Evolutionary conservation across 495 filamentous ascomycete species (phyloP).

Genomic region (Hypoxylon cercidicola): DNA sequence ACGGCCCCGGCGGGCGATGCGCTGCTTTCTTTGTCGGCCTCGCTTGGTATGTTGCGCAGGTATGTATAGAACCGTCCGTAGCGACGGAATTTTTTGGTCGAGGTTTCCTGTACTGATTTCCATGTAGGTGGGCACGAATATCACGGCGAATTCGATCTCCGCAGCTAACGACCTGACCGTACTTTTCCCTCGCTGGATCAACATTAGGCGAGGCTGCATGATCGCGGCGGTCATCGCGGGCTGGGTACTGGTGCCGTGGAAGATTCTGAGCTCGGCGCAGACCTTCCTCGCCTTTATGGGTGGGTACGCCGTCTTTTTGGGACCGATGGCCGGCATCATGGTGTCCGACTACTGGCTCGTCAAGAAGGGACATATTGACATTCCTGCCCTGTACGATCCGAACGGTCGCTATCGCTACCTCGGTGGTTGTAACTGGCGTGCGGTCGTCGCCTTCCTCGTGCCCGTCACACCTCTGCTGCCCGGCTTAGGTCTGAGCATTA

Average conservation of each 20-base stretch:
- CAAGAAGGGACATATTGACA: slow-evolving; percentile 68
- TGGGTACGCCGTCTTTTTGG: slow-evolving; percentile 73
- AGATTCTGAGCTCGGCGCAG: slow-evolving; percentile 66
- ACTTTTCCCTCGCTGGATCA: slow-evolving; percentile 67
- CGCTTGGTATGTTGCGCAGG: slow-evolving; percentile 39
- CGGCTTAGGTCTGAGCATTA: slow-evolving; percentile 51
- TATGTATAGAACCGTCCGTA: slow-evolving; percentile 18
- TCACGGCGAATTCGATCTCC: slow-evolving; percentile 67
- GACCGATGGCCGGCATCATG: slow-evolving; percentile 74
- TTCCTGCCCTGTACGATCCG: slow-evolving; percentile 65
- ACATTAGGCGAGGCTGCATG: slow-evolving; percentile 66
- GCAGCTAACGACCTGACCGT: slow-evolving; percentile 69
- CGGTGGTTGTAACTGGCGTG: slow-evolving; percentile 72
- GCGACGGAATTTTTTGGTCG: neutral
- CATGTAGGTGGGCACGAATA: slow-evolving; percentile 65
- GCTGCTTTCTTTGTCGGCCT: slow-evolving; percentile 68
- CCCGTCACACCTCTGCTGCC: slow-evolving; percentile 72
- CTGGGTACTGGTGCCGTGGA: slow-evolving; percentile 71
- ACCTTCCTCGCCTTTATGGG: slow-evolving; percentile 71
- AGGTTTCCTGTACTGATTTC: slow-evolving; percentile 2
- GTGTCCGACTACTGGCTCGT: slow-evolving; percentile 75
- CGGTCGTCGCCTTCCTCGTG: slow-evolving; percentile 68
- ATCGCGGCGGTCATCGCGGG: slow-evolving; percentile 62
- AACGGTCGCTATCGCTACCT: slow-evolving; percentile 65
- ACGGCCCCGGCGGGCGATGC: slow-evolving; percentile 56